Evolutionary conservation across 1,139 yeast species (phyloP).

Genomic region (Blastobotrys ciferrii): DNA sequence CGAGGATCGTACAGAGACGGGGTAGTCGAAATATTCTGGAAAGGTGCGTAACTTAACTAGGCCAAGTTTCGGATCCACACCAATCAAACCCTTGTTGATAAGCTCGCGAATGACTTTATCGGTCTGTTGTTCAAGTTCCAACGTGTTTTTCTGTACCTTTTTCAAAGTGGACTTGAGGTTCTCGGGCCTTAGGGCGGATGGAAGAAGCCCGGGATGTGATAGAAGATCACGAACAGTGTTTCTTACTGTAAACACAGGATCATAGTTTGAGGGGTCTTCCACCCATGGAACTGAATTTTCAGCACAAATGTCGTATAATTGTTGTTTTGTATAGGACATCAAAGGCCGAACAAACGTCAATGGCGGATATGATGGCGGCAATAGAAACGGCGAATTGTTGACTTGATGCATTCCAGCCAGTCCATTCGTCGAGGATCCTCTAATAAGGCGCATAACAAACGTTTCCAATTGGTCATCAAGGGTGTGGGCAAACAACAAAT

Average conservation of each 20-base stretch:
- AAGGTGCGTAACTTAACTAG: conserved; percentile 1
- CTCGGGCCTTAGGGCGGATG: conserved; percentile 2
- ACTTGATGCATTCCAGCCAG: conserved; percentile 42
- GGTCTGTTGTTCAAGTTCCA: conserved; percentile 1
- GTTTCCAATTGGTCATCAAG: conserved; percentile 74
- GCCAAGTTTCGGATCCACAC: conserved; percentile 9
- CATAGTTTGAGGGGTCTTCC: conserved; percentile 65
- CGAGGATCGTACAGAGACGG: conserved; percentile 9
- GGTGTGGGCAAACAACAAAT: conserved; percentile 64
- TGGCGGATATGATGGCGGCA: conserved; percentile 22
- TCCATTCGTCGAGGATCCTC: conserved; percentile 60
- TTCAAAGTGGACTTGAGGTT: conserved; percentile 8
- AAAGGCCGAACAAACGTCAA: conserved; percentile 52
- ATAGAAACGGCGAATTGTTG: conserved; percentile 27
- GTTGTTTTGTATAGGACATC: conserved; percentile 44
- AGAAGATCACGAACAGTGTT: conserved; percentile 42
- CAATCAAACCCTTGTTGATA: not conserved
- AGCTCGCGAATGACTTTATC: conserved; percentile 1
- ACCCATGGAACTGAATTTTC: conserved; percentile 51
- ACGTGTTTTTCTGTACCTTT: conserved; percentile 7
- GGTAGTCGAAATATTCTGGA: not conserved
- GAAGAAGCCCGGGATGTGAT: conserved; percentile 2
- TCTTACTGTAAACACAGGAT: conserved; percentile 52
- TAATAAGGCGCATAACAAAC: conserved; percentile 52
- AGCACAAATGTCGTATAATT: conserved; percentile 49